Base-by-base conservation (phyloP, 2,329 filamentous ascomycete species). In the Coniosporium tulheliwenetii region DNA sequence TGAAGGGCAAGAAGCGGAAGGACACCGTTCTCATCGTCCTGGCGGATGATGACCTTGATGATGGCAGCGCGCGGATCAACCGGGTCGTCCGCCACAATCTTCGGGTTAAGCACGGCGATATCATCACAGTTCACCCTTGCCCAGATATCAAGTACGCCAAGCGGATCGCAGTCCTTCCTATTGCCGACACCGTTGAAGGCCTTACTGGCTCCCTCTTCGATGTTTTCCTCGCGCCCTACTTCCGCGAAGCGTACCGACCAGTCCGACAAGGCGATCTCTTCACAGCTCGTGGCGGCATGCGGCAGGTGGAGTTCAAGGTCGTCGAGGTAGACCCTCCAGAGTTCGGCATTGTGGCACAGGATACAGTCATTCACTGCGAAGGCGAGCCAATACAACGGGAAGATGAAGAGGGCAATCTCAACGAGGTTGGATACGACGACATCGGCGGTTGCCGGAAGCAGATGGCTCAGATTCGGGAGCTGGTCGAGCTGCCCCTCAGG, bases 71-170 rank as follows among this genome's bases (percentile, higher is more conserved):
- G 53, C 83, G 91, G 57, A 91, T 98, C 72, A 98, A 98, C 75
- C 85, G 93, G 63, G 91, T 96, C 47, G 87, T 96, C 56, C 82
- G 91, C 62, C 91, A 96, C 74, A 98, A 98, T 66, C 76, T 98
- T 48, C 82, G 91, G 43, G 89, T 98, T 56, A 96, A 96, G 79
- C 89, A 95, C 59, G 91, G 91, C 59, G 91, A 98, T 60, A 84
- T 96, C 59, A 81, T 98, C 65, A 95, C 87, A 45, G 86, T 98
- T 48, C 86, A 96, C 67, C 79, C 93, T 41, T 98, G 91, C 70
- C 89, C 91, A 13, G 91, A 98, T 64, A 98, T 98, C 73, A 98
- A 98, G 94, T 98, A 98, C 64, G 91, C 93, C 66, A 98, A 98
- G 76, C 85, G 91, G 57, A 95, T 98, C 60, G 91, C 91, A 46